Percentiles rank a stretch among this genome's conserved stretches.
Evolutionary conservation across 1,139 yeast genomes (phyloP).

Genomic region (Ogataea hybrid): DNA sequence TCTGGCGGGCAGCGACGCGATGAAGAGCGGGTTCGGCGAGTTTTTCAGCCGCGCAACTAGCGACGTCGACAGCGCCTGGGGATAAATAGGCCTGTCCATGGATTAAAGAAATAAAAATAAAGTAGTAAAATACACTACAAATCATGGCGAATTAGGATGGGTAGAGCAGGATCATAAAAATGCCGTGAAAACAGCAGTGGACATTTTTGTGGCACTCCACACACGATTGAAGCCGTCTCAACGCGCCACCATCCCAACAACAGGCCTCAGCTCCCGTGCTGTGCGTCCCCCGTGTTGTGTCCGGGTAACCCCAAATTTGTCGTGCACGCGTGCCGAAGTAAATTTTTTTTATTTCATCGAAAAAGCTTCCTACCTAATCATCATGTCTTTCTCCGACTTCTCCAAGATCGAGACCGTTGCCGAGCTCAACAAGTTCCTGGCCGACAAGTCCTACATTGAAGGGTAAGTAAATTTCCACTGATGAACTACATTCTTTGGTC

Average conservation of each 20-base stretch:
- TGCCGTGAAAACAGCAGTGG: neutral
- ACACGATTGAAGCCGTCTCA: neutral
- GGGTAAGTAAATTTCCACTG: conserved; percentile 67
- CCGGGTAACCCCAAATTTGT: conserved; percentile 11
- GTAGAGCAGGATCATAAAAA: neutral
- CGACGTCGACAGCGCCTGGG: conserved; percentile 77
- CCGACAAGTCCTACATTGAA: conserved; percentile 89
- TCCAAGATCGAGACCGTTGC: conserved; percentile 78
- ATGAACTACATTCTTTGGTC: conserved; percentile 77
- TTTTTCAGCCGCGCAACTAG: conserved; percentile 63
- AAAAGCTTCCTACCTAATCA: conserved; percentile 12
- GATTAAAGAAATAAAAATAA: conserved; percentile 2
- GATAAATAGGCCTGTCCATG: conserved; percentile 38
- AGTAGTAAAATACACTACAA: neutral
- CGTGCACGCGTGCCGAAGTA: conserved; percentile 10
- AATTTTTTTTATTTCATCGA: conserved; percentile 12
- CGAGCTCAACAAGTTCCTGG: conserved; percentile 83
- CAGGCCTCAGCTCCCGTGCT: no score
- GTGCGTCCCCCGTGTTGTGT: no score
- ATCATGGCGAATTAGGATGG: neutral
- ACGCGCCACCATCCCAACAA: no score
- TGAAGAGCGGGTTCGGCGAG: conserved; percentile 57
- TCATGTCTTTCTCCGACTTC: conserved; percentile 78
- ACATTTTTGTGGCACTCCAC: neutral
- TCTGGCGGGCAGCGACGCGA: conserved; percentile 73